Base-by-base conservation (phyloP, 2,329 filamentous ascomycete species). In the Colletotrichum lindemuthianum region DNA sequence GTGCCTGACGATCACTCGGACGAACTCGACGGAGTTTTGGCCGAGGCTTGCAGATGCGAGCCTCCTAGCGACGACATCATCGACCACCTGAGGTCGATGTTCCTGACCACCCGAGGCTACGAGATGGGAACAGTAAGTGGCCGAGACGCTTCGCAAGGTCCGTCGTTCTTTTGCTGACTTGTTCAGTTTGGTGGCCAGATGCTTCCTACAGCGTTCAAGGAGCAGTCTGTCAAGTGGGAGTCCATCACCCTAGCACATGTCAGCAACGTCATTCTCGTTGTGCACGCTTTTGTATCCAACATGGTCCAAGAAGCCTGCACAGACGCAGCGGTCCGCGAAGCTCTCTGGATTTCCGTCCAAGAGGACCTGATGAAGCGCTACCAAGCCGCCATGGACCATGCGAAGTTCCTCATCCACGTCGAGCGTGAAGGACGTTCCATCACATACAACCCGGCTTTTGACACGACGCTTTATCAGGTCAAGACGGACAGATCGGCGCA, bases 391-490 rank as follows among this genome's bases (percentile, higher is more conserved):
- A 77, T 87, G 40, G 63, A 81, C 0, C 82, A 88, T 13, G 77
- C 81, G 0, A 66, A 73, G 0, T 86, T 86, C 40, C 75, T 91
- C 0, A 70, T 91, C 0, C 44, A 76, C 1, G 79, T 87, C 2
- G 86, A 90, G 70, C 72, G 79, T 1, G 69, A 73, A 1, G 77
- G 78, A 1, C 79, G 71, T 1, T 81, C 82, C 0, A 74, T 76
- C 16, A 89, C 87, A 0, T 71, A 81, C 48, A 86, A 89, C 63
- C 79, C 81, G 33, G 81, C 81, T 53, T 88, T 88, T 71, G 81
- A 76, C 61, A 73, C 80, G 48, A 72, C 65, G 0, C 63, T 79
- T 0, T 72, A 75, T 8, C 9, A 36, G 32, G 13, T 34, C 7
- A 36, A 53, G 7, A 10, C 45, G 5, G 11, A 49, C 1, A 53